Percentiles rank a stretch among this genome's conserved stretches.
Conservation (phyloP, 1,284 basidiomycete genomes). For the Anthracocystis walkeri region DNA sequence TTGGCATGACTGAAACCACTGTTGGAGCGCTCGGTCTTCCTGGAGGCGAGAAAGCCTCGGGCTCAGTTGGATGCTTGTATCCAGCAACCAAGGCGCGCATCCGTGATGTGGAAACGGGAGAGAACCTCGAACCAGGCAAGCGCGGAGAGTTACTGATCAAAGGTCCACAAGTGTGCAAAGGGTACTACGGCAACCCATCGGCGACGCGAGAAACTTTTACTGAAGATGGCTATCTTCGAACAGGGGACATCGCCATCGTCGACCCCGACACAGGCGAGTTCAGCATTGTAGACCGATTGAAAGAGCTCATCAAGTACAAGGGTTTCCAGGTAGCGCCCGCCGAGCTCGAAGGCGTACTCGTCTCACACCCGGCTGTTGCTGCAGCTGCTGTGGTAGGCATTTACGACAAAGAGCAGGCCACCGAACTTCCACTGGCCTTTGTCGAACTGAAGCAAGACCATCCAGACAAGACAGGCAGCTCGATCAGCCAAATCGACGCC, state of each 20-base stretch:
- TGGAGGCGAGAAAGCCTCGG: slow-evolving; percentile 11
- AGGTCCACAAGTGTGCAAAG: slow-evolving; percentile 47
- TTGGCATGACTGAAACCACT: slow-evolving; percentile 55
- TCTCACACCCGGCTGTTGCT: slow-evolving; percentile 40
- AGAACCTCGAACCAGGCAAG: slow-evolving; percentile 32
- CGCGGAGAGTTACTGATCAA: slow-evolving; percentile 45
- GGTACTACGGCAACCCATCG: slow-evolving; percentile 41
- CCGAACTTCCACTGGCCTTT: slow-evolving; percentile 41
- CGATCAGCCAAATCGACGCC: slow-evolving; percentile 23
- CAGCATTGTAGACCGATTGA: slow-evolving; percentile 62
- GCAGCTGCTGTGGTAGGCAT: slow-evolving; percentile 60
- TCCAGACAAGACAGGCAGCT: background rate
- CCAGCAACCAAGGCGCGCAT: slow-evolving; percentile 37
- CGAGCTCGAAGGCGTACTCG: slow-evolving; percentile 59
- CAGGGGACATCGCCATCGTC: slow-evolving; percentile 61
- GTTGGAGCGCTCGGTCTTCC: slow-evolving; percentile 40
- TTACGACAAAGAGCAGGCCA: slow-evolving; percentile 50
- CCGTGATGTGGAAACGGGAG: slow-evolving; percentile 42
- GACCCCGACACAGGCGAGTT: slow-evolving; percentile 42
- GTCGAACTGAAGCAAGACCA: slow-evolving; percentile 38
- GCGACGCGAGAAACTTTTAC: slow-evolving; percentile 77
- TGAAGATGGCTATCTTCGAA: slow-evolving; percentile 59
- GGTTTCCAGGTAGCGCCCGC: slow-evolving; percentile 63
- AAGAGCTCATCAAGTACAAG: slow-evolving; percentile 67
- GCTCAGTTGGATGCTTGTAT: slow-evolving; percentile 30